These are phyloP conservation scores for Candida germanica DNA, from an alignment of 805 yeast species.

Conservation along the genomic window DNA sequence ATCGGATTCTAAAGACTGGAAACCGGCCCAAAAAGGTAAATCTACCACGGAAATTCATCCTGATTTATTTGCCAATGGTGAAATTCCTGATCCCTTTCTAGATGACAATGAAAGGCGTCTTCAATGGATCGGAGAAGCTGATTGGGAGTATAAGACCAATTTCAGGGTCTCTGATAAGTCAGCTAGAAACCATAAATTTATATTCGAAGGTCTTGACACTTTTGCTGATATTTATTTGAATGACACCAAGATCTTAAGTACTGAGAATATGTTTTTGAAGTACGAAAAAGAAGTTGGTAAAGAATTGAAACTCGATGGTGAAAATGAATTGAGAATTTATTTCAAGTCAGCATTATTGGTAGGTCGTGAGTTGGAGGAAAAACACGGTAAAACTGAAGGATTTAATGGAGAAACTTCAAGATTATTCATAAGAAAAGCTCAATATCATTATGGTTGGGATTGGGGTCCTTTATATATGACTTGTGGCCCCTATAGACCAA, in stretches of 20 bases:
- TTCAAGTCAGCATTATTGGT: conserved; percentile 37
- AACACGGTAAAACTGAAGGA: conserved; percentile 24
- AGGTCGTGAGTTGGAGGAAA: conserved; percentile 31
- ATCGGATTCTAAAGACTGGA: conserved; percentile 12
- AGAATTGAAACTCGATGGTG: conserved; percentile 8
- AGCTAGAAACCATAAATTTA: conserved; percentile 20
- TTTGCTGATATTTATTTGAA: conserved; percentile 41
- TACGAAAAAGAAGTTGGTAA: conserved; percentile 27
- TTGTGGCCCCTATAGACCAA: conserved; percentile 44
- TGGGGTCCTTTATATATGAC: conserved; percentile 50
- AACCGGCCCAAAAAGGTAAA: conserved; percentile 8
- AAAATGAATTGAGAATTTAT: conserved; percentile 30
- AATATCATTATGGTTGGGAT: conserved; percentile 57
- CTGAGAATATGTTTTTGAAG: conserved; percentile 44
- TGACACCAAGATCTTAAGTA: conserved; percentile 26
- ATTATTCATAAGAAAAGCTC: conserved; percentile 48
- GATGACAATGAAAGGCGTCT: conserved; percentile 41
- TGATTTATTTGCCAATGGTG: conserved; percentile 36
- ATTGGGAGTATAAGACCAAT: conserved; percentile 45
- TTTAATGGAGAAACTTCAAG: conserved; percentile 46
- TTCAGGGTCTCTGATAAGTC: conserved; percentile 12
- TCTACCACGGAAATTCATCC: conserved; percentile 32
- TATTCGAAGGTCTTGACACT: conserved; percentile 46
- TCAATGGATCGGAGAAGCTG: conserved; percentile 51
- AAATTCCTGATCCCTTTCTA: conserved; percentile 45